phyloP scores from a whole-genome alignment of 2,329 filamentous ascomycete species.

The Zarea fungicola region DNA sequence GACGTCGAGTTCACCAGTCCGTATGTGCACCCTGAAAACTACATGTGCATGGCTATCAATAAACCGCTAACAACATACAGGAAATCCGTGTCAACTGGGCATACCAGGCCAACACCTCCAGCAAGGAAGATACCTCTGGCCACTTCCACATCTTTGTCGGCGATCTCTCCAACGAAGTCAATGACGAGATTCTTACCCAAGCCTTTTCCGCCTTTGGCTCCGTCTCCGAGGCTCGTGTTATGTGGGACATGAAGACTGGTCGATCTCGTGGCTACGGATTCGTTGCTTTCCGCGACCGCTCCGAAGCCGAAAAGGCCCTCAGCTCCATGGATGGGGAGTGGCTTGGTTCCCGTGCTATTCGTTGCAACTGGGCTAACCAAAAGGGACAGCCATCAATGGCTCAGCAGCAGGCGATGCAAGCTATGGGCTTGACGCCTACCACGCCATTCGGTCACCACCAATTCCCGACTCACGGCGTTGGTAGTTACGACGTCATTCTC shows the following conservation, averaged over 20 bases:
- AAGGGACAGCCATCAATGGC: conserved; percentile 99
- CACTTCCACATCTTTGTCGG: conserved; percentile 99
- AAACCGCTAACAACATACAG: conserved; percentile 41
- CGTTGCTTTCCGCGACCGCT: conserved; percentile 90
- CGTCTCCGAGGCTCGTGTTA: conserved; percentile 95
- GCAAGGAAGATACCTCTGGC: conserved; percentile 95
- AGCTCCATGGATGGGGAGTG: conserved; percentile 99
- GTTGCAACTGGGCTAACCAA: conserved; percentile 99
- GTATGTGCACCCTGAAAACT: conserved; percentile 46
- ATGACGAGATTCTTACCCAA: conserved; percentile 88
- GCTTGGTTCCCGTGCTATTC: conserved; percentile 95
- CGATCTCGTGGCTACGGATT: conserved; percentile 96
- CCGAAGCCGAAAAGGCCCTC: conserved; percentile 90
- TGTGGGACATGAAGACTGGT: conserved; percentile 99
- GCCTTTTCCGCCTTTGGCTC: conserved; percentile 94
- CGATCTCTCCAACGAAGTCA: conserved; percentile 96
- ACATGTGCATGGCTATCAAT: neutral
- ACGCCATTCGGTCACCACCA: conserved; percentile 96
- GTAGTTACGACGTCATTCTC: conserved; percentile 96
- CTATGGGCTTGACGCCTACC: conserved; percentile 97
- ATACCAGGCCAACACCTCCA: conserved; percentile 90
- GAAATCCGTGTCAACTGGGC: conserved; percentile 99
- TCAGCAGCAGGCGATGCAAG: conserved; percentile 93
- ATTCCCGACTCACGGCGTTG: conserved; percentile 92
- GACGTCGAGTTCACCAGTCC: conserved; percentile 89